Evolutionary conservation across 2,329 filamentous ascomycete species (phyloP).

Genomic region (Xylariaceae sp.): DNA sequence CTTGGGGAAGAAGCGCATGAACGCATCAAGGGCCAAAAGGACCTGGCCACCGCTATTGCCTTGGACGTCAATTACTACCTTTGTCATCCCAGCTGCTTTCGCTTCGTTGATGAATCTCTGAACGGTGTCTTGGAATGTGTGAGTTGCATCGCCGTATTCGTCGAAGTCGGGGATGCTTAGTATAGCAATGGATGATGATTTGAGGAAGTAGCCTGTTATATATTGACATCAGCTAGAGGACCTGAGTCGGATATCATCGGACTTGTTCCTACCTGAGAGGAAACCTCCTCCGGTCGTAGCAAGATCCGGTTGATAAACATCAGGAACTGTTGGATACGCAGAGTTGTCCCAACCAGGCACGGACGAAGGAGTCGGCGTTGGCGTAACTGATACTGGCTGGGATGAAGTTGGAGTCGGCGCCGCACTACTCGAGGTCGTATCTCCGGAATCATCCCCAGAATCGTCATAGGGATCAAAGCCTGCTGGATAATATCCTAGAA

Average conservation of each 20-base stretch:
- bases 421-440: background rate
- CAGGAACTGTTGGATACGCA: slow-evolving; percentile 15
- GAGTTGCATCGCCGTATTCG: slow-evolving; percentile 23
- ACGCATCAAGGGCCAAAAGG: slow-evolving; percentile 19
- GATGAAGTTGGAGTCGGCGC: background rate
- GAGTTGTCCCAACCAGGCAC: slow-evolving; percentile 6
- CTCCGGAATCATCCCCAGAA: background rate
- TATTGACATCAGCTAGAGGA: background rate
- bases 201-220: slow-evolving; percentile 20
- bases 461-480: slow-evolving; percentile 4
- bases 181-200: slow-evolving; percentile 29
- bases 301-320: slow-evolving; percentile 15
- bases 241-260: background rate
- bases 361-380: background rate
- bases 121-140: slow-evolving; percentile 31
- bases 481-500: slow-evolving; percentile 25
- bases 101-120: slow-evolving; percentile 22
- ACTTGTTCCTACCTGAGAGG: slow-evolving; percentile 8
- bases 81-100: slow-evolving; percentile 7
- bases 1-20: slow-evolving; percentile 20
- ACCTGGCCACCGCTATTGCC: slow-evolving; percentile 18
- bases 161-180: slow-evolving; percentile 39
- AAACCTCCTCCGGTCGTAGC: slow-evolving; percentile 9
- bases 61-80: slow-evolving; percentile 24
- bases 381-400: background rate